Evolutionary conservation across 257 asterid genomes (phyloP), one percentile per base, ranked within the genome.

Genomic region (Apocynum venetum): DNA sequence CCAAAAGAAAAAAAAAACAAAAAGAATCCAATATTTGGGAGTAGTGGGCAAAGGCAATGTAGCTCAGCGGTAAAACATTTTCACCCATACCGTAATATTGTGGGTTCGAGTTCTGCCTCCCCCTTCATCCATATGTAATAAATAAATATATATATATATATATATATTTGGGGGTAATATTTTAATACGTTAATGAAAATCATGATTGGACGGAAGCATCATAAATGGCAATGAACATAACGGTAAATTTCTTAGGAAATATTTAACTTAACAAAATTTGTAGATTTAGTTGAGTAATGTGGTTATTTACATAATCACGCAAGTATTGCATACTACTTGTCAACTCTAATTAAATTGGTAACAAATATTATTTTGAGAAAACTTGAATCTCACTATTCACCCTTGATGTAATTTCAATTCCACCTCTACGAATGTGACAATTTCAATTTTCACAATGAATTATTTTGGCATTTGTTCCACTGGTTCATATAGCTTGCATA

Each of bases 401-500:
- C 10, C n/a, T 4, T 55, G 20, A 55, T 15, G 60, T 55, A 17
- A 56, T 56, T 56, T 17, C 10, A 56, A 4, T 17, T 55, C n/a
- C 25, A 55, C 60, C 25, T 14, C 25, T 55, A 15, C 4, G 31
- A 2, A 15, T 19, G 25, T 56, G 25, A 56, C 70, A 35, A 0
- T 19, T 35, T 38, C 70, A 64, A 36, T 63, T 36, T 63, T 4
- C 66, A 25, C 6, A 61, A 61, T 25, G 41, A 25, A 61, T 61
- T 40, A 71, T 49, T 48, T 48, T 17, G 4, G 44, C 35, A 0
- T 17, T 72, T 19, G 36, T 56, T 66, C 44, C 19, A 78, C 57
- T 57, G 31, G 31, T 25, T 25, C 31, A 25, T 25, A 25, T 85
- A 92, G 94, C 81, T 87, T 80, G 85, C 87, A 87, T 72, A 84